These are phyloP conservation scores for Osmanthus fragrans DNA, from an alignment of 257 asterid genomes.

Conservation along the genomic window DNA sequence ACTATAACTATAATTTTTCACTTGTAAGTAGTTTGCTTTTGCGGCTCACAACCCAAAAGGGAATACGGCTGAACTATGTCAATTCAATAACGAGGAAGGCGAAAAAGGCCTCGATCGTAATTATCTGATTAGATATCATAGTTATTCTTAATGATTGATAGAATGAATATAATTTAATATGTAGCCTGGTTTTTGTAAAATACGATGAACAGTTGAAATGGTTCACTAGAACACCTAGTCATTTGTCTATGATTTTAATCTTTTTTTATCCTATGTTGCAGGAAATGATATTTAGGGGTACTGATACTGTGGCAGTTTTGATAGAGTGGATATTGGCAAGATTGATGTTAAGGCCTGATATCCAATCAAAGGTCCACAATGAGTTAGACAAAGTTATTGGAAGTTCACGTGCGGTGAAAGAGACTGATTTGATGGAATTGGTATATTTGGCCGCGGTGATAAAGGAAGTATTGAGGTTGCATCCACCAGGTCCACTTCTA, in stretches of 20 bases:
- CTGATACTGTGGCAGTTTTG: slow-evolving; percentile 35
- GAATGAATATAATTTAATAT: no score
- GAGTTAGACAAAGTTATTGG: slow-evolving; percentile 26
- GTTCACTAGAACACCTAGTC: no score
- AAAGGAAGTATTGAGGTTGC: slow-evolving; percentile 35
- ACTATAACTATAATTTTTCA: background rate
- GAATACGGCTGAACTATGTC: no score
- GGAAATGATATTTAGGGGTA: slow-evolving; percentile 46
- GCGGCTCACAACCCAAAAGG: background rate
- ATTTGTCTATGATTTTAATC: no score
- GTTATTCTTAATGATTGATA: background rate
- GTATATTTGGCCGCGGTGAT: slow-evolving; percentile 32
- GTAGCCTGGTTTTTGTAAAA: background rate
- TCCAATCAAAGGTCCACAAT: slow-evolving; percentile 28
- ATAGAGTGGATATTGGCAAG: slow-evolving; percentile 39
- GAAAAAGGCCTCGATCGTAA: no score
- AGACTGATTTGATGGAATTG: slow-evolving; percentile 22
- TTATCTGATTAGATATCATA: background rate
- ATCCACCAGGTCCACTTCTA: slow-evolving; percentile 41
- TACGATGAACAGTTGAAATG: background rate
- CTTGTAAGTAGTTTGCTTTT: background rate
- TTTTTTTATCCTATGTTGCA: slow-evolving; percentile 3
- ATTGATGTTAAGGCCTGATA: slow-evolving; percentile 26
- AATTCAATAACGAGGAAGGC: no score
- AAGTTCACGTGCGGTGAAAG: background rate